Evolutionary conservation across 306 rosid species (phyloP).

Genomic region (Trifolium dubium): DNA sequence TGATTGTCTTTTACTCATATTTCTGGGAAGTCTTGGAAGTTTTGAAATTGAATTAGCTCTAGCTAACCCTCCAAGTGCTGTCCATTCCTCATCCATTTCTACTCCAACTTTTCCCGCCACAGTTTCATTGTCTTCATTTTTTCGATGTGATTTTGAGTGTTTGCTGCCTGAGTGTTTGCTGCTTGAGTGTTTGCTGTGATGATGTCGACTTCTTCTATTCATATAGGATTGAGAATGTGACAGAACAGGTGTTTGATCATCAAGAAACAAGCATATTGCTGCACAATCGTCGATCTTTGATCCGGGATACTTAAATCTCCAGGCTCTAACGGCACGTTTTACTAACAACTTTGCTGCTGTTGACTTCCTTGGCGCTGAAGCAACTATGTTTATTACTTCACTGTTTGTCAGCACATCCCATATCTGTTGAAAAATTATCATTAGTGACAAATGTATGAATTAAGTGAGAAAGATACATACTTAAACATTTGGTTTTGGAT

Average conservation of each 20-base stretch:
- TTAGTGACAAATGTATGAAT: too few relatives aligned
- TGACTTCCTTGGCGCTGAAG: constrained; percentile 65
- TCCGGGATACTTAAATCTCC: constrained; percentile 67
- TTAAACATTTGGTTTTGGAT: too few relatives aligned
- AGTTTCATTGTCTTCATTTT: constrained; percentile 39
- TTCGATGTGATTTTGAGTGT: constrained; percentile 29
- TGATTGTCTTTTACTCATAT: constrained; percentile 44
- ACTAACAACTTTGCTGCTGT: constrained; percentile 72
- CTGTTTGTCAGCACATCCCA: constrained; percentile 90
- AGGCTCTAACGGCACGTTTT: constrained; percentile 65
- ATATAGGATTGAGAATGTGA: constrained; percentile 13
- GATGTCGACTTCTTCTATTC: constrained; percentile 18
- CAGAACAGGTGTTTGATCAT: constrained; percentile 40
- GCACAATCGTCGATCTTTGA: constrained; percentile 76
- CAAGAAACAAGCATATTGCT: constrained; percentile 70
- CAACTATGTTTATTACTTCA: constrained; percentile 76
- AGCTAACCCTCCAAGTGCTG: constrained; percentile 47
- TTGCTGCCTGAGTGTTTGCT: constrained; percentile 14
- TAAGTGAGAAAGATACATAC: too few relatives aligned
- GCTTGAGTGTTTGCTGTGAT: constrained; percentile 33
- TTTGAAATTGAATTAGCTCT: constrained; percentile 58
- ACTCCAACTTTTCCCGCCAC: constrained; percentile 30
- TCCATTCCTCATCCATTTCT: constrained; percentile 51
- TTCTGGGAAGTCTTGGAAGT: constrained; percentile 47
- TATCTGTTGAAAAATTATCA: constrained; percentile 35